phyloP scores from a whole-genome alignment of 441 rosid genomes.

The Mallotus japonicus region DNA sequence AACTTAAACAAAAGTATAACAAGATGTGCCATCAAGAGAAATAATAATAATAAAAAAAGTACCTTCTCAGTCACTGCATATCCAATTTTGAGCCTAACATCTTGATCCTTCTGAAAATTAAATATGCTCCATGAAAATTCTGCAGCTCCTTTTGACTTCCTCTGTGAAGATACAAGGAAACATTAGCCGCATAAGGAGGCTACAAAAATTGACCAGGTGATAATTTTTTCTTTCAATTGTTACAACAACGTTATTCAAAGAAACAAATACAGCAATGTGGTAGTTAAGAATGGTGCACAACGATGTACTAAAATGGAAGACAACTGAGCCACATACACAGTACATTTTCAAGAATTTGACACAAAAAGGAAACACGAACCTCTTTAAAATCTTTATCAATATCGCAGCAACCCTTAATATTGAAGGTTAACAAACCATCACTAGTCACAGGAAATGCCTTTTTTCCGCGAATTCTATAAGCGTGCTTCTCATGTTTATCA shows the following conservation, averaged over 20 bases:
- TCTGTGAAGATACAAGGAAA: constrained; percentile 44
- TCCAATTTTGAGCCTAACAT: constrained; percentile 77
- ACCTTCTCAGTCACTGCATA: constrained; percentile 76
- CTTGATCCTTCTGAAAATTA: constrained; percentile 82
- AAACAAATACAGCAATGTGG: background rate
- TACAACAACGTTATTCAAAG: background rate
- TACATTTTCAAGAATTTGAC: background rate
- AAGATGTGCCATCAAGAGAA: background rate
- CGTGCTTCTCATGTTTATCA: constrained; percentile 60
- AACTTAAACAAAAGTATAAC: background rate
- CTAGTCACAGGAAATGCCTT: constrained; percentile 62
- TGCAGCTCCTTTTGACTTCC: constrained; percentile 72
- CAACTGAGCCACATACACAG: background rate
- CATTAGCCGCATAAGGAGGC: constrained; percentile 11
- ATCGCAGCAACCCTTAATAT: constrained; percentile 69
- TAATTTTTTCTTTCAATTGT: background rate
- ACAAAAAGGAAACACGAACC: constrained; percentile 34
- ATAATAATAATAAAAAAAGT: constrained; percentile 8
- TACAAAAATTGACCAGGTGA: background rate
- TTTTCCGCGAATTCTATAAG: constrained; percentile 61
- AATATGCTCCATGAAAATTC: constrained; percentile 71
- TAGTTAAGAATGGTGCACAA: no score
- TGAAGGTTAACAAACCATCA: constrained; percentile 53
- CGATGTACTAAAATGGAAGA: no score
- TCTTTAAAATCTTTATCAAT: constrained; percentile 64